A percentile compares a stretch with the other conserved stretches of the same genome.
phyloP scores from a whole-genome alignment of 306 rosid genomes.

The Sindora glabra region DNA sequence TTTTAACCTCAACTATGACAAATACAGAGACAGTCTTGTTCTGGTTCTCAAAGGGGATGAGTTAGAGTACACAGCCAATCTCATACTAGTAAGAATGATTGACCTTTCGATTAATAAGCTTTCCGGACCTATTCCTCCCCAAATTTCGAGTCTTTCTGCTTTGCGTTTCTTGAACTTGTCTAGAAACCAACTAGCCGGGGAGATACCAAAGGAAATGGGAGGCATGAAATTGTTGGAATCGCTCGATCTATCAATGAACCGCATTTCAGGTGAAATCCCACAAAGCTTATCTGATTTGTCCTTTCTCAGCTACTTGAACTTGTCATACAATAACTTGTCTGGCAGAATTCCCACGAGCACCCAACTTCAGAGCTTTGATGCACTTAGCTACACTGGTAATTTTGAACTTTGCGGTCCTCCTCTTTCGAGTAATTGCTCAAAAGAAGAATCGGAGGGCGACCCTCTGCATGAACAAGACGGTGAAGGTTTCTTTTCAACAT shows the following conservation, averaged over 20 bases:
- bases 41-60: conserved; percentile 26
- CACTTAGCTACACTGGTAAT: not conserved
- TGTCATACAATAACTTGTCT: not conserved
- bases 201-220: conserved; percentile 20
- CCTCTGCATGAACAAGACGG: not conserved
- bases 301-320: conserved; percentile 3
- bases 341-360: conserved; percentile 3
- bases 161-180: conserved; percentile 21
- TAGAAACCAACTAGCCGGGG: conserved; percentile 1
- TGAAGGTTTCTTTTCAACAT: not conserved
- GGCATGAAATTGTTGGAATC: conserved; percentile 21
- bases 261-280: not conserved
- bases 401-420: not conserved
- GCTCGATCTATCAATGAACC: conserved; percentile 9
- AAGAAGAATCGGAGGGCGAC: not conserved
- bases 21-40: conserved; percentile 3
- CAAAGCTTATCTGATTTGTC: not conserved
- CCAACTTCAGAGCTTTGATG: conserved; percentile 12
- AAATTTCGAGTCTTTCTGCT: conserved; percentile 5
- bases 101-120: conserved; percentile 29
- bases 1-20: not conserved
- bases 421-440: not conserved
- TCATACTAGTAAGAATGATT: conserved; percentile 18
- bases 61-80: conserved; percentile 16
- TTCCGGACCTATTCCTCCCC: not conserved